Evolutionary conservation across 208 protist species (phyloP).

Genomic region (Angomonas desouzai): DNA sequence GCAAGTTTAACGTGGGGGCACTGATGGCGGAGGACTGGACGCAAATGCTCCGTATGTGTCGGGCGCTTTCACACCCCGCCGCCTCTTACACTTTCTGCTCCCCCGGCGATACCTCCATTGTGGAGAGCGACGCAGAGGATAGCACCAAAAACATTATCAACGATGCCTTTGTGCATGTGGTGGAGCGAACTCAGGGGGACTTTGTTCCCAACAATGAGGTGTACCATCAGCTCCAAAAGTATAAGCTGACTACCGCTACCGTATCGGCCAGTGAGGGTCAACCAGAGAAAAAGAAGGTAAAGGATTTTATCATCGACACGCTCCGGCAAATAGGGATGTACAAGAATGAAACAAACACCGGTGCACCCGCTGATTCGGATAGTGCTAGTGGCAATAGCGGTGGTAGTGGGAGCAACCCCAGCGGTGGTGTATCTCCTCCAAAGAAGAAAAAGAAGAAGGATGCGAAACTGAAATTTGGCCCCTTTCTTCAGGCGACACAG

Average conservation of each 20-base stretch:
- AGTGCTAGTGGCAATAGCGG: neutral
- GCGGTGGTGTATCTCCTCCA: neutral
- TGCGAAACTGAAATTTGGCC: neutral
- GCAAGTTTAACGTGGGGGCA: neutral
- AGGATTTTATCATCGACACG: neutral
- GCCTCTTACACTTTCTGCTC: constrained; percentile 8
- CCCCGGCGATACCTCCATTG: constrained; percentile 12
- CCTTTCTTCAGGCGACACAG: constrained; percentile 30
- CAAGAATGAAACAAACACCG: neutral
- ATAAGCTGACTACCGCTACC: constrained; percentile 12
- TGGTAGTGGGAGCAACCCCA: neutral
- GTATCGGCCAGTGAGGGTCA: constrained; percentile 10
- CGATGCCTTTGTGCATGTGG: constrained; percentile 63
- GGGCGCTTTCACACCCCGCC: neutral
- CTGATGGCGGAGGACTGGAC: constrained; percentile 6
- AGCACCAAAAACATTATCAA: constrained; percentile 21
- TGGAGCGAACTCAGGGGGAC: constrained; percentile 53
- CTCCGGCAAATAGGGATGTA: neutral
- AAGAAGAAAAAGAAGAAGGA: constrained; percentile 4
- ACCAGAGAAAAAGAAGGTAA: constrained; percentile 1
- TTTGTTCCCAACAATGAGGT: constrained; percentile 85
- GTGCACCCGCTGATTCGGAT: neutral
- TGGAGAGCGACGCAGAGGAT: neutral
- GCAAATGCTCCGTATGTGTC: constrained; percentile 3
- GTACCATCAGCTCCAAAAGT: constrained; percentile 64